phyloP scores from a whole-genome alignment of 2,329 filamentous ascomycete species.

The Pleoardoris graminearum region DNA sequence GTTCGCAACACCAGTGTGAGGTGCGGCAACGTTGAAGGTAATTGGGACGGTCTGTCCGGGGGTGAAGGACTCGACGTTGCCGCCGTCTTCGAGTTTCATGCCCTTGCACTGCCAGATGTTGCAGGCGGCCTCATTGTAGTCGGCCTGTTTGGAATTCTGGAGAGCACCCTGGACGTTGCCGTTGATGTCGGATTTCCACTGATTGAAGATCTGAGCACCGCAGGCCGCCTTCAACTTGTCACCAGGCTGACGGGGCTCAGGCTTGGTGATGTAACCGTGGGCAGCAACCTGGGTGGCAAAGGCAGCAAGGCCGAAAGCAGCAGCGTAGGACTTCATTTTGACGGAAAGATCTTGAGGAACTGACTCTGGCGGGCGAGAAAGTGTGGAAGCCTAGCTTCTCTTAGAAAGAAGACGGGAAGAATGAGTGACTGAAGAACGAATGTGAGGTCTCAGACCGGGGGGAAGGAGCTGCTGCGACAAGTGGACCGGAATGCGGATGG shows the following conservation, averaged over 20 bases:
- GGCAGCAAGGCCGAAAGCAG: slow-evolving; percentile 48
- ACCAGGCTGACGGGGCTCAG: slow-evolving; percentile 56
- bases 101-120: slow-evolving; percentile 63
- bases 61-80: slow-evolving; percentile 56
- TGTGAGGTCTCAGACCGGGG: slow-evolving; percentile 45
- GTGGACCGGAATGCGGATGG: slow-evolving; percentile 13
- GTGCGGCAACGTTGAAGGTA: slow-evolving; percentile 54
- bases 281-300: slow-evolving; percentile 53
- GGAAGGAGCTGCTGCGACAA: slow-evolving; percentile 29
- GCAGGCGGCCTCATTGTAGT: slow-evolving; percentile 54
- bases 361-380: slow-evolving; percentile 23
- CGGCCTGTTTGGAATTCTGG: slow-evolving; percentile 54
- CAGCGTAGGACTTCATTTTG: slow-evolving; percentile 51
- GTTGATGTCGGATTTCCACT: slow-evolving; percentile 58
- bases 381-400: slow-evolving; percentile 40
- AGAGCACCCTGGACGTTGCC: slow-evolving; percentile 62
- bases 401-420: slow-evolving; percentile 32
- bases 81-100: slow-evolving; percentile 60
- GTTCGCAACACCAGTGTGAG: slow-evolving; percentile 61
- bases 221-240: slow-evolving; percentile 57
- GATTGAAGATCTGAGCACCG: slow-evolving; percentile 58
- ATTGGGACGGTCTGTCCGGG: slow-evolving; percentile 54
- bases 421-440: slow-evolving; percentile 42
- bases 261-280: slow-evolving; percentile 58
- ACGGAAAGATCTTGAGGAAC: slow-evolving; percentile 17